Base-by-base conservation (phyloP, 192 early-diverging fungal genomes). In the Entomortierella beljakovae region DNA sequence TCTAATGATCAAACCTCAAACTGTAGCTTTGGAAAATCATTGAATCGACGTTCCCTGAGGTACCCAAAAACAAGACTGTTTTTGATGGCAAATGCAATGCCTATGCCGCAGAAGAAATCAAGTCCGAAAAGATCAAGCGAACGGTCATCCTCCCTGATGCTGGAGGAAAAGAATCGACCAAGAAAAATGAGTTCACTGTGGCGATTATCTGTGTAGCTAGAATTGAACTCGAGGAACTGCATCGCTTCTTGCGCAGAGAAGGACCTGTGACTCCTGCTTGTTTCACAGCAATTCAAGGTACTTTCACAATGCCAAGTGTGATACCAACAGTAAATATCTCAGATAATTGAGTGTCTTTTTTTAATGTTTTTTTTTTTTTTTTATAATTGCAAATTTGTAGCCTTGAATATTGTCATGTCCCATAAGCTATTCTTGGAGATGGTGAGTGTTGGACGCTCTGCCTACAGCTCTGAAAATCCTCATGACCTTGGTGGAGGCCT, bases 401-500 rank as follows among this genome's bases (percentile, higher is more conserved):
- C 67, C 1, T 51, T 84, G 61, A 84, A 84, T 54, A 62, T 74
- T 46, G 64, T 68, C 3, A 65, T 84, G 59, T 66, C 70, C 4
- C 77, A 77, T 28, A 77, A 72, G 42, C 70, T 74, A 18, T 70
- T 73, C 28, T 66, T 58, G 16, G 37, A 71, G n/a, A 70, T 70
- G 57, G 67, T 70, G 5, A 75, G 57, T 56, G 38, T 65, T 33
- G 73, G 73, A 25, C 69, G 80, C 37, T 81, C 72, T 0, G 75
- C 66, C 2, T 81, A 40, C 25, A 55, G 38, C 9, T 61, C 72
- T 13, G 31, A 51, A 9, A 68, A 60, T 32, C 55, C 79, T 9
- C 59, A 55, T 26, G 20, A 70, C 16, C 68, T 84, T 5, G 82
- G 82, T 5, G 91, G 94, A n/a, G 93, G 94, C 23, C 82, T 93